phyloP scores from a whole-genome alignment of 306 rosid species.

The Vigna angularis region DNA sequence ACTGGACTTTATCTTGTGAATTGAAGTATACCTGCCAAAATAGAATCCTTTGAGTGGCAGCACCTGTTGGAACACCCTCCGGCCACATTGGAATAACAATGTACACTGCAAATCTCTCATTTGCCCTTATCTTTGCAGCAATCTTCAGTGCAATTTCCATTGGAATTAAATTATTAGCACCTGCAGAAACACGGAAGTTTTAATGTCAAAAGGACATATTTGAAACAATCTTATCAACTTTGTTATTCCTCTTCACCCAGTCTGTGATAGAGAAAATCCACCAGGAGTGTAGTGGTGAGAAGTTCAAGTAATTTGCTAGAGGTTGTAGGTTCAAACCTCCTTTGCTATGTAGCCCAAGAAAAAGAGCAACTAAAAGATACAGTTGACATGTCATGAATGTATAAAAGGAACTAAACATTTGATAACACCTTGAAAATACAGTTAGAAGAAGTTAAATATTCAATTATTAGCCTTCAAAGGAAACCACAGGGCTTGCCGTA shows the following conservation, averaged over 20 bases:
- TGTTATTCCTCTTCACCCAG: slow-evolving; percentile 21
- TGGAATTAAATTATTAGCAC: slow-evolving; percentile 97
- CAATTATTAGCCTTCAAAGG: not conserved
- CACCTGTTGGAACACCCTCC: slow-evolving; percentile 93
- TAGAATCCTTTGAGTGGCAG: slow-evolving; percentile 91
- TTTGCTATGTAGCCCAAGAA: slow-evolving; percentile 1
- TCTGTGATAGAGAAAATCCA: slow-evolving; percentile 28
- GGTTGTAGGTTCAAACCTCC: not conserved
- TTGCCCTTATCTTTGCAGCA: slow-evolving; percentile 86
- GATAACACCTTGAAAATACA: slow-evolving; percentile 22
- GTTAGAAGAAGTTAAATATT: not conserved
- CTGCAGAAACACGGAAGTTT: slow-evolving; percentile 55
- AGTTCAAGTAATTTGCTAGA: not conserved
- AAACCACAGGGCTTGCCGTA: not conserved
- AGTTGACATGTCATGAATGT: not conserved
- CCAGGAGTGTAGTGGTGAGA: not conserved
- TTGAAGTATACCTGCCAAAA: slow-evolving; percentile 91
- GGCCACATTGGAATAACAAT: slow-evolving; percentile 99
- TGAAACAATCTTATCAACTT: slow-evolving; percentile 13
- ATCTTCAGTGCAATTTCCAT: slow-evolving; percentile 97
- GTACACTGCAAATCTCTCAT: slow-evolving; percentile 92
- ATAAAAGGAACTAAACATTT: not conserved
- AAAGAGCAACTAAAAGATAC: slow-evolving; percentile 3
- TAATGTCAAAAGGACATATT: slow-evolving; percentile 17
- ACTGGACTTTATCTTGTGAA: slow-evolving; percentile 31